Base-by-base conservation (phyloP, 2,329 filamentous ascomycete genomes). In the Bisporella sp. region DNA sequence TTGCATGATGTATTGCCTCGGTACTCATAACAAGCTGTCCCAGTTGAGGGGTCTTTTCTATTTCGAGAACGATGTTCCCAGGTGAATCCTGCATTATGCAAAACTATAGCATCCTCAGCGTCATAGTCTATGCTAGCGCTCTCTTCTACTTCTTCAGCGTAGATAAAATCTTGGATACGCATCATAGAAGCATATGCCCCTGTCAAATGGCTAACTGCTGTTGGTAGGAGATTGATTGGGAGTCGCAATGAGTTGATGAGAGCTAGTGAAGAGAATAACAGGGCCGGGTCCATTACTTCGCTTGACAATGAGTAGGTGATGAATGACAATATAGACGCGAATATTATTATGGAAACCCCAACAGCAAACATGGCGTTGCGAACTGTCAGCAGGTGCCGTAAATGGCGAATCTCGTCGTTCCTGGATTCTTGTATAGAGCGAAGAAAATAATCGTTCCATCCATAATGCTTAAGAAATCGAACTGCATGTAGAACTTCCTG, bases 401-500 rank as follows among this genome's bases (percentile, higher is more conserved):
- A 13, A 12, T 21, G 12, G 28, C n/a, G 6, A 21, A 41, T 41
- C n/a, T 37, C 33, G 7, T n/a, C 7, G 7, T n/a, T 7, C n/a
- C 33, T 7, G n/a, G n/a, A 7, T 37, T 7, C 33, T 7, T n/a
- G 7, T 33, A 85, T 69, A 11, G 81, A 73, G 49, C 75, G 70
- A 30, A 84, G 68, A 58, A 85, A 84, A 54, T 76, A 77, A 40
- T 73, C 78, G 57, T 85, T 81, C 81, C 81, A 85, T 2, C 78
- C 81, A 57, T 84, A 84, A 62, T 75, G 84, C 59, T 85, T 85
- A 59, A 85, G 81, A 58, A 85, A 84, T 11, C 81, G 71, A 5
- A 84, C 81, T 4, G 78, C 77, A 45, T 78, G 74, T 7, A 85
- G 59, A 47, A 85, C 83, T 59, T 85, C 81, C 54, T 84, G 81